Evolutionary conservation across 768 basidiomycete species (phyloP), one percentile per base, ranked within the genome.

Genomic region (Agaricus blazei): DNA sequence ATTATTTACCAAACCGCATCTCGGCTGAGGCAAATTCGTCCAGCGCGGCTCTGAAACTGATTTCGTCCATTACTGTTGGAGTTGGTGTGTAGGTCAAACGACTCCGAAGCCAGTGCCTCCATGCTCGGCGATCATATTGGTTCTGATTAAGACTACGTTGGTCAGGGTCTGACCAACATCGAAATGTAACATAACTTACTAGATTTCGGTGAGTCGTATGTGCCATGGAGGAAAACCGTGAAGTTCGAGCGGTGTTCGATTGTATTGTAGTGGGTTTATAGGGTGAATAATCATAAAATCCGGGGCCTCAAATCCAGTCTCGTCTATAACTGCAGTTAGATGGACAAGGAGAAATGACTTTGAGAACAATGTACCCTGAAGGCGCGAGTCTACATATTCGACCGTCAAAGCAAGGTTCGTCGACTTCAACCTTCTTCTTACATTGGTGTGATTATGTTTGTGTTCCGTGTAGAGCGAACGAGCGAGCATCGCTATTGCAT

Each of bases 211-310:
- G 41, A 93, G 70, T 53, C 85, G 75, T n/a, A 84, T 81, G 62
- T 93, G 90, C 90, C 90, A 93, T 14, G 90, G 90, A 15, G 90
- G 90, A 62, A 87, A 91, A 4, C 85, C 87, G 60, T 86, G 71
- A 23, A 91, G 71, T 65, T 91, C 88, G 49, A 85, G 67, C 1
- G 87, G 82, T 24, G 71, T 63, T 38, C 63, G 65, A 37, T 70
- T 67, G 37, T 66, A 67, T 47, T 62, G 68, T 11, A 70, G 65
- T 2, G 73, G 69, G 31, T 70, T 71, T 23, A 87, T 57, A 45
- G 81, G 72, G 63, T 92, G 88, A 14, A 91, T 74, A 60, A 93
- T 83, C 76, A 90, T 80, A 48, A 93, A 80, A 62, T 93, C 88
- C 12, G 90, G 88, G 12, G 86, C 72, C 15, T 83, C 77, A 44